Evolutionary conservation across 305 asterid species (phyloP).

Genomic region (Solanum hybrid): DNA sequence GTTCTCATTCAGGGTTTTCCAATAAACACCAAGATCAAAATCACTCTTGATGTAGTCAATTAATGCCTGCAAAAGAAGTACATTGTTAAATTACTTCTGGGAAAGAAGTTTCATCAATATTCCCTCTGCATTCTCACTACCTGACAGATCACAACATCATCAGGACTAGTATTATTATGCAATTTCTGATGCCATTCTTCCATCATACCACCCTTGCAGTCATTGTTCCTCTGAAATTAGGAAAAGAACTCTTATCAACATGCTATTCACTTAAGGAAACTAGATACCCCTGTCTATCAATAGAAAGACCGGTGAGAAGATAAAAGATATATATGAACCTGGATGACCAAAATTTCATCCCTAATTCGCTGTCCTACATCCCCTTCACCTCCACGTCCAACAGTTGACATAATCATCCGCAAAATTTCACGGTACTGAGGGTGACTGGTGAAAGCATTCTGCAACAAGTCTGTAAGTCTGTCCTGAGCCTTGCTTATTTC

Average conservation of each 20-base stretch:
- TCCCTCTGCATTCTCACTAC: conserved; percentile 26
- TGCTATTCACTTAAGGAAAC: background rate
- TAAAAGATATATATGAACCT: conserved; percentile 36
- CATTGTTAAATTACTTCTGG: background rate
- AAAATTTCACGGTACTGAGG: conserved; percentile 75
- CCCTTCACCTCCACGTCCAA: conserved; percentile 99
- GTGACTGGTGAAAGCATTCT: conserved; percentile 43
- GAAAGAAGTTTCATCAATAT: background rate
- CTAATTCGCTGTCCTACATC: conserved; percentile 99
- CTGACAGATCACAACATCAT: conserved; percentile 98
- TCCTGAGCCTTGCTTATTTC: conserved; percentile 99
- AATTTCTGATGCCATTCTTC: conserved; percentile 99
- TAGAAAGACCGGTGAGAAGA: background rate
- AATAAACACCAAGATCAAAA: conserved; percentile 71
- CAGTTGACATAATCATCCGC: conserved; percentile 94
- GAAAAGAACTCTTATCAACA: background rate
- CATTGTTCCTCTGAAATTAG: conserved; percentile 67
- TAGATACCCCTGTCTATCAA: background rate
- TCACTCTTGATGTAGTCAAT: conserved; percentile 78
- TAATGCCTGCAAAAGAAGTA: conserved; percentile 54
- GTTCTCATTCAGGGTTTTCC: conserved; percentile 89
- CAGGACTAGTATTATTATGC: conserved; percentile 98
- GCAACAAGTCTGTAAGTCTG: conserved; percentile 86
- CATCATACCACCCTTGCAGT: conserved; percentile 96
- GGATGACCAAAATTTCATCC: conserved; percentile 94